Evolutionary conservation across 768 basidiomycete genomes (phyloP), one percentile per base, ranked within the genome.

Genomic region (Lactifluus piperatus): DNA sequence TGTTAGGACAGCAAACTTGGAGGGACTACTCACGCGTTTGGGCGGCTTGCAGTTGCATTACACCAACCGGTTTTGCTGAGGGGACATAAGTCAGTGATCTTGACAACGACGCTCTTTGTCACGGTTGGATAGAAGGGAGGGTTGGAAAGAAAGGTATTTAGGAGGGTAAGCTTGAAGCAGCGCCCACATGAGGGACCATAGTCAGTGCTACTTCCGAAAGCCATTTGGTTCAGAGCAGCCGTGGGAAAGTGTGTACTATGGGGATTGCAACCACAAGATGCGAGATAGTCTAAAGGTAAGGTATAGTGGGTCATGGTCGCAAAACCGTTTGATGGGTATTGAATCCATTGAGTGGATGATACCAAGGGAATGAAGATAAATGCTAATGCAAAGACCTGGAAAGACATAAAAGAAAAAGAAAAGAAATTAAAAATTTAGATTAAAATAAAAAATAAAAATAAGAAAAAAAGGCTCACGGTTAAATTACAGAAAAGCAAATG

Each of bases 221-320:
- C 90, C 77, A 86, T 82, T 66, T 90, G 84, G 57, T 77, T 88
- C 59, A 92, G 71, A 9, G 90, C 90, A 10, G 85, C 90, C 1
- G 89, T 92, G 6, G 90, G 89, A 65, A 84, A 89, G 65, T 82
- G 73, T 36, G 69, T 72, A 61, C 67, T 69, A 36, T 59, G 74
- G 9, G 79, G 77, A 1, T 82, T 83, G 69, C 91, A 93, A 56
- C 90, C 91, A 66, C 90, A 91, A 1, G 85, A 76, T 26, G 88
- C 86, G 60, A 91, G 74, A 58, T 77, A 83, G 61, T 78, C 77
- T 41, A 68, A 54, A 61, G 74, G 80, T 8, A 82, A 70, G 41
- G 70, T 72, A 68, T 91, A 90, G 68, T 90, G 84, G n/a, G 88
- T 89, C 74, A 92, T 76, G 13, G 88, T 88, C 16, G 88, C 91